These are phyloP conservation scores for Capronia americana DNA, from an alignment of 2,329 filamentous ascomycete species.

Conservation along the genomic window DNA sequence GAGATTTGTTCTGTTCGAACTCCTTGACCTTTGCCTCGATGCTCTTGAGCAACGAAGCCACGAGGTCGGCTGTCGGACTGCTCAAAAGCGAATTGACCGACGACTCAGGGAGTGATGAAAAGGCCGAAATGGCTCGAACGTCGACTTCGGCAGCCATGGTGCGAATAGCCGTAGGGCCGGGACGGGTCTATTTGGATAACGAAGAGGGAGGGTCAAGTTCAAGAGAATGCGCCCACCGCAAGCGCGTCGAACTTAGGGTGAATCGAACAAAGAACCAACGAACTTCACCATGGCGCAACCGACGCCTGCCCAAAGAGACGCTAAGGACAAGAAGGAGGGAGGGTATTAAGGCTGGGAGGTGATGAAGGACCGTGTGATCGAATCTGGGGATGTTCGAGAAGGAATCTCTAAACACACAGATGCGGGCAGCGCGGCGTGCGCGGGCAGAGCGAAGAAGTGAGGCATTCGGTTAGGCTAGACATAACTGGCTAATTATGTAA, in stretches of 20 bases:
- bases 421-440: conserved; percentile 22
- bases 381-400: conserved; percentile 20
- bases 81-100: conserved; percentile 62
- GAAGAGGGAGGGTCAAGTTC: not conserved
- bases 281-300: conserved; percentile 30
- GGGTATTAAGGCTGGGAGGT: conserved; percentile 20
- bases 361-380: not conserved
- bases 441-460: conserved; percentile 9
- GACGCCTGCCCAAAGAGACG: conserved; percentile 18
- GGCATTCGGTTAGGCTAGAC: conserved; percentile 1
- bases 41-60: conserved; percentile 74
- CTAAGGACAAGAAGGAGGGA: conserved; percentile 11
- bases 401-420: conserved; percentile 26
- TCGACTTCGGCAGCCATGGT: conserved; percentile 65
- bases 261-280: conserved; percentile 12
- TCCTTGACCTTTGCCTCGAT: conserved; percentile 81
- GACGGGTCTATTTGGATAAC: not conserved
- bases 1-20: conserved; percentile 78
- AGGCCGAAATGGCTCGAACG: conserved; percentile 64
- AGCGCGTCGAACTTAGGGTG: conserved; percentile 22
- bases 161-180: not conserved
- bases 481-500: conserved; percentile 13
- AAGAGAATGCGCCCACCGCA: conserved; percentile 23
- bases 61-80: conserved; percentile 74
- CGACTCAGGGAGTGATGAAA: conserved; percentile 64